Evolutionary conservation across 305 asterid genomes (phyloP), one percentile per base, ranked within the genome.

Genomic region (Euphrasia arctica): DNA sequence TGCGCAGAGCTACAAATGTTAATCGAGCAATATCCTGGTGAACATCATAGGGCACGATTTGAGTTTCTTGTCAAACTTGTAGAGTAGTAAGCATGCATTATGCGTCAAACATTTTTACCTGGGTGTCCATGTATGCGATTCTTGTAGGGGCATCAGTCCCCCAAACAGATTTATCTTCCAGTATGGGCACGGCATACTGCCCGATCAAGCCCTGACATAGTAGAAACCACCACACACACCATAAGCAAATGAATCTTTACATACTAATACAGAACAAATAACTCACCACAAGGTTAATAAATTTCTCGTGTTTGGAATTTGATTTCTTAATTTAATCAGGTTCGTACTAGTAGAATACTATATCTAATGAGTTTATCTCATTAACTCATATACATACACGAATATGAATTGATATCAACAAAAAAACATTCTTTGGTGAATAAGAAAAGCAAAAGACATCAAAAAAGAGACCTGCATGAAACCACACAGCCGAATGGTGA

Each of bases 111-210:
- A 27, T 7, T 54, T 50, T 70, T 78, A 89, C 98, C 82, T 91
- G 98, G 56, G 98, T 91, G 76, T 91, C 98, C 98, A 92, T 89
- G 78, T 89, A 92, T 28, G 98, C 98, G 72, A 92, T 80, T 79
- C 98, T 75, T 28, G 98, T 89, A 48, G 98, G 97, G 80, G 98
- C 98, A 82, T 92, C 97, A 54, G 98, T 92, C 54, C 98, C 98
- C 98, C 98, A 92, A 52, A 84, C 98, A 58, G 98, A 87, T 77
- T 89, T 89, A 72, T 87, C 97, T 85, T 92, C 97, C 75, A 92
- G 65, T 61, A 92, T 87, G 54, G 98, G 98, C 69, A 92, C 97
- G n/a, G 96, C 97, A 76, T 87, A 92, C 75, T 92, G 98, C 65
- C 98, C 97, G 63, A 92, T 89, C 72, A 89, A 75, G 11, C 98